Evolutionary conservation across 1,139 yeast species (phyloP), one percentile per base, ranked within the genome.

Genomic region (Blastobotrys indianensis): DNA sequence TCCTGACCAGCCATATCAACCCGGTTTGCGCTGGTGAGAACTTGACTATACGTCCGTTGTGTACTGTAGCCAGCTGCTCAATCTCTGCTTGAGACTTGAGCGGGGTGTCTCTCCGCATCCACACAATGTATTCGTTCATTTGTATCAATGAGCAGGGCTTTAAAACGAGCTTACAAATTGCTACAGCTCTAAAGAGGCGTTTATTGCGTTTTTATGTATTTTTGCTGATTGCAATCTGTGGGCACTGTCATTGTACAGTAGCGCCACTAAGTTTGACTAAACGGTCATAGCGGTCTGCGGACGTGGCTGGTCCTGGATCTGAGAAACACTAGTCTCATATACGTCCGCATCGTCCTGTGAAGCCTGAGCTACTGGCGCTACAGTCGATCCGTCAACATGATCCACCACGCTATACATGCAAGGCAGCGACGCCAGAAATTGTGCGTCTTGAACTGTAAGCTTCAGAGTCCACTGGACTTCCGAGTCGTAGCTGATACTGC

Each of bases 401-500:
- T 20, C 25, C 25, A 20, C 25, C 7, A 35, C 40, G 9, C 10
- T 6, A 7, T 17, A 13, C 8, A 42, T 36, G 13, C 32, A 12
- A 17, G 29, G 40, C 31, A 42, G 29, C 13, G 32, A 20, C 11
- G 17, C 36, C 31, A 42, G 31, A 32, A 30, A 37, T 12, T 30
- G 30, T 11, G 45, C 45, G 31, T 42, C 45, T 23, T 37, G 39
- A 11, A 15, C 12, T 9, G 33, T 17, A 5, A 28, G 11, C 13
- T 31, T 23, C 12, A 42, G 3, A 7, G 28, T 23, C 45, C 45
- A 42, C 12, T 31, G 7, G 13, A 36, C 10, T 3, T 30, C 32
- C 5, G 32, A n/a, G n/a, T 36, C 32, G 36, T 42, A 42, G 11
- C 20, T 13, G n/a, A 42, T 42, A 11, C 32, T 20, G 12, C 37